Base-by-base conservation (phyloP, 768 basidiomycete genomes). In the Podaxis sp. region DNA sequence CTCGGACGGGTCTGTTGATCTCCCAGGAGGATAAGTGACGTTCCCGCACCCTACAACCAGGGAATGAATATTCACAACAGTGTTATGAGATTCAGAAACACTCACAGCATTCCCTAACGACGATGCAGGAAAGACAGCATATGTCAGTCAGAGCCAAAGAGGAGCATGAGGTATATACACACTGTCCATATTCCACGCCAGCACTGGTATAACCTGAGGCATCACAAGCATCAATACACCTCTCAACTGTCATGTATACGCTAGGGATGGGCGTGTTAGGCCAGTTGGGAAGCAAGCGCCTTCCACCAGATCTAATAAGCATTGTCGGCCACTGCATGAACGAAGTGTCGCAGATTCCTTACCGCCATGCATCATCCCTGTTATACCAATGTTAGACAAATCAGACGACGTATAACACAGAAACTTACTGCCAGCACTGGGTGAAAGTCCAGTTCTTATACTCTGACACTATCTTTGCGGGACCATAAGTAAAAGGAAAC, bases 101-200 rank as follows among this genome's bases (percentile, higher is more conserved):
- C 60, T 66, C 59, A 67, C 69, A 67, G 40, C 68, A 62, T 58
- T 66, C 62, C 33, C 65, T 64, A 26, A 20, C 12, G 11, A 10
- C 13, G 26, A 22, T 12, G 7, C 5, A 37, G 41, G 11, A 33
- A 33, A 30, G 30, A 30, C 30, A 30, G 33, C 36, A 33, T 33
- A 10, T 10, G 5, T 22, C 15, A 28, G 44, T 20, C 26, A n/a
- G 12, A 13, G 46, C 7, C 26, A n/a, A 2, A 33, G 44, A 20
- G 13, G 36, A n/a, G 24, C 5, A 44, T 13, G 22, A 33, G 33
- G 4, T 8, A n/a, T 15, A 46, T 22, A 62, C 60, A 37, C 46
- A 67, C 66, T 70, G 69, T 59, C 67, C 69, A 28, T 56, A 68
- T 57, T 67, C 65, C 13, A 70, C 44, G 11, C 65, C 69, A 30